These are phyloP conservation scores for Cruciata laevipes DNA, from an alignment of 257 asterid species.

Conservation along the genomic window DNA sequence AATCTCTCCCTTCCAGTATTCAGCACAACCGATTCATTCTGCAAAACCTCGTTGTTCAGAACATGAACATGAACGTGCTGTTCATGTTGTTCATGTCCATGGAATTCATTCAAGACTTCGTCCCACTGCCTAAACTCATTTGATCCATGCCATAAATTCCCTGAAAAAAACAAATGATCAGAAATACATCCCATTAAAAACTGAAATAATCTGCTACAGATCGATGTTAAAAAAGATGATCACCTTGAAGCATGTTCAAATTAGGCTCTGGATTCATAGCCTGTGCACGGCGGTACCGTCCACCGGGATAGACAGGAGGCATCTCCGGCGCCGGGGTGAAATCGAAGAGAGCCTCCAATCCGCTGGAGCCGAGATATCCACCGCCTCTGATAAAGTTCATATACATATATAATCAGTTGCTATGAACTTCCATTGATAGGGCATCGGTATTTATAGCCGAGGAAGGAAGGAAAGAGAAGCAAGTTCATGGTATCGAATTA, in stretches of 20 bases:
- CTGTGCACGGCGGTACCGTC: conserved; percentile 17
- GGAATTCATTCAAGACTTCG: conserved; percentile 20
- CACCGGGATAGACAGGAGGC: conserved; percentile 26
- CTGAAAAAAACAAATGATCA: too few species aligned
- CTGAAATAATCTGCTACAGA: too few species aligned
- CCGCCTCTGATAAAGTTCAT: neutral
- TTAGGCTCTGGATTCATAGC: conserved; percentile 19
- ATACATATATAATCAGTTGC: neutral
- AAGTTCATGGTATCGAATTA: neutral
- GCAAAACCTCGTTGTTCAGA: neutral
- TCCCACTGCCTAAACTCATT: conserved; percentile 10
- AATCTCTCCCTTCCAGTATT: neutral
- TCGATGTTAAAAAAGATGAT: too few species aligned
- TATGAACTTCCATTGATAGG: neutral
- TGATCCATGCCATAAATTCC: conserved; percentile 12
- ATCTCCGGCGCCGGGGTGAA: conserved; percentile 24
- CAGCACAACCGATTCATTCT: neutral
- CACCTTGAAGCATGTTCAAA: conserved; percentile 31
- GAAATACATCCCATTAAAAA: too few species aligned
- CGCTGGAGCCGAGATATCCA: conserved; percentile 16
- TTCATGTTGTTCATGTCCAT: neutral
- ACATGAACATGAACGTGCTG: neutral
- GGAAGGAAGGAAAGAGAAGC: too few species aligned
- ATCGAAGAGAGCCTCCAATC: conserved; percentile 17
- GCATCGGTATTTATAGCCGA: neutral